Conservation (phyloP, 176 grass and related monocot genomes). For the Oryza glaberrima region DNA sequence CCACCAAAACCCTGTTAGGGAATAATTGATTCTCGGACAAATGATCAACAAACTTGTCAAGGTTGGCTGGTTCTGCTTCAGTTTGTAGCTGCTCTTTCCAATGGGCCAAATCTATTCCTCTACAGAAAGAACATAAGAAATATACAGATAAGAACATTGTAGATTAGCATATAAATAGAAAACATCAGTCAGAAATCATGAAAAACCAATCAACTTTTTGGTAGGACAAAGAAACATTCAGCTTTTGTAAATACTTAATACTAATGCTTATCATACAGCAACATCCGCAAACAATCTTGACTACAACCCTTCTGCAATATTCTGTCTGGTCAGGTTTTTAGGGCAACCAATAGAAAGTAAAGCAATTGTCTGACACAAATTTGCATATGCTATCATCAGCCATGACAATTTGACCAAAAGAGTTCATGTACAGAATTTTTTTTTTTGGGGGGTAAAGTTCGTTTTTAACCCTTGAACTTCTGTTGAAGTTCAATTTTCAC, state of each 20-base stretch:
- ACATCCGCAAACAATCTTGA: slow-evolving; percentile 3
- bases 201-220: neutral
- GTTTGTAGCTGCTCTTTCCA: slow-evolving; percentile 69
- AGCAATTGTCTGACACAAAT: neutral
- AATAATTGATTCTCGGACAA: slow-evolving; percentile 77
- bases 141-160: slow-evolving; percentile 19
- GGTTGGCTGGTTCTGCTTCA: slow-evolving; percentile 56
- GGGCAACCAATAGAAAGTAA: neutral
- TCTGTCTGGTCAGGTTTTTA: neutral
- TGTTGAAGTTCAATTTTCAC: too few relatives aligned
- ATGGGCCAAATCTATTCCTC: slow-evolving; percentile 68
- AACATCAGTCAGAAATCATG: slow-evolving; percentile 9
- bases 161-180: slow-evolving; percentile 7
- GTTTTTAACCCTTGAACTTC: too few relatives aligned
- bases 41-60: slow-evolving; percentile 66
- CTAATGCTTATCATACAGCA: neutral
- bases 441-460: too few relatives aligned
- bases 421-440: neutral
- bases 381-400: neutral
- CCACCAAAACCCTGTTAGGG: slow-evolving; percentile 81
- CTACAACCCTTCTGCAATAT: neutral
- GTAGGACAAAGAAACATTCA: neutral
- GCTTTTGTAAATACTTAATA: neutral
- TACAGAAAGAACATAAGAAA: slow-evolving; percentile 37
- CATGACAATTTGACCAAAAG: neutral